These are phyloP conservation scores for Coemansia sp. DNA, from an alignment of 192 early-diverging fungal species.

Conservation along the genomic window DNA sequence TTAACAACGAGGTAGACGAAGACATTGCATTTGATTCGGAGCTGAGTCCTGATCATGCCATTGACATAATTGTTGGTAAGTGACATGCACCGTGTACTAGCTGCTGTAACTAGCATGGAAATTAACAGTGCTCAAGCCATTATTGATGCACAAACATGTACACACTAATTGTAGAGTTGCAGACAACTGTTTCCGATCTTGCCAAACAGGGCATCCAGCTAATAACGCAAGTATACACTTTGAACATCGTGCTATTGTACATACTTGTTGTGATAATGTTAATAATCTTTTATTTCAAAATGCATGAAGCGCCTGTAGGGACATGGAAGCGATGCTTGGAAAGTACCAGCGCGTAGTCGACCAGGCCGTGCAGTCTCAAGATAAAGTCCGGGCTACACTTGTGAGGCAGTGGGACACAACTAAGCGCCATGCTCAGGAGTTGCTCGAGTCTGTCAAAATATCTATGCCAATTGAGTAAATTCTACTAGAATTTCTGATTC, in stretches of 20 bases:
- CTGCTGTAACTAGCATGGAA: background rate
- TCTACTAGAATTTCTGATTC: background rate
- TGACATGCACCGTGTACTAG: background rate
- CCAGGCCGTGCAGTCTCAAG: background rate
- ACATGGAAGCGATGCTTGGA: constrained; percentile 32
- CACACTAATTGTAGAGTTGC: constrained; percentile 14
- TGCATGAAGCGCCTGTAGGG: constrained; percentile 14
- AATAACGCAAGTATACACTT: constrained; percentile 13
- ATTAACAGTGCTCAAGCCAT: background rate
- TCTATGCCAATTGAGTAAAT: background rate
- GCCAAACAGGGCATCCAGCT: constrained; percentile 14
- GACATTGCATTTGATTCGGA: constrained; percentile 21
- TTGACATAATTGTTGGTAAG: constrained; percentile 28
- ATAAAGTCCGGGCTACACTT: constrained; percentile 1
- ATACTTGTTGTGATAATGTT: background rate
- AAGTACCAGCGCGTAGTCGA: constrained; percentile 20
- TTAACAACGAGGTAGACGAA: background rate
- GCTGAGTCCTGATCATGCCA: constrained; percentile 17
- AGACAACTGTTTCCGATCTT: constrained; percentile 5
- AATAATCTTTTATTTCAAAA: background rate
- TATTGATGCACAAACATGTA: too few relatives aligned
- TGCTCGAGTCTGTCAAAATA: constrained; percentile 10
- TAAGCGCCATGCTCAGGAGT: constrained; percentile 11
- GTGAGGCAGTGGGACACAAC: constrained; percentile 19
- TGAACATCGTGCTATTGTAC: background rate